A percentile compares a stretch with the other conserved stretches of the same genome.
Conservation (phyloP, 805 yeast genomes). For the Saccharomyces paradoxus region DNA sequence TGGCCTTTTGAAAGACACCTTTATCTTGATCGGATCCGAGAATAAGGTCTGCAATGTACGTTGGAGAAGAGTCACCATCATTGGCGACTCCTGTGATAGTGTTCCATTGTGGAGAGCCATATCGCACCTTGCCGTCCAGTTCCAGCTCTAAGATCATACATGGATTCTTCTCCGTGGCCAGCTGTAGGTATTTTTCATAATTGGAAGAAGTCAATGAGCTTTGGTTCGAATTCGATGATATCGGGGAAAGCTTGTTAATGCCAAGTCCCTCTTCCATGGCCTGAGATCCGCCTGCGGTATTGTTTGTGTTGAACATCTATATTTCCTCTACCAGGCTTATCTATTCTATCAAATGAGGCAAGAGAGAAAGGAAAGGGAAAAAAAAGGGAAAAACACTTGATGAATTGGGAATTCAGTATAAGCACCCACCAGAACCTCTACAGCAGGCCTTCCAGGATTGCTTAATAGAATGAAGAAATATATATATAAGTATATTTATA, state of each 20-base stretch:
- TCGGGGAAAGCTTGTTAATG: neutral
- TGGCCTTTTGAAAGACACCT: slow-evolving; percentile 60
- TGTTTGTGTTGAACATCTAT: neutral
- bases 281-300: neutral
- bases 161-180: slow-evolving; percentile 62
- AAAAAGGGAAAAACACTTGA: neutral
- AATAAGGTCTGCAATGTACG: slow-evolving; percentile 54
- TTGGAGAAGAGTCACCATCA: slow-evolving; percentile 4
- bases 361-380: neutral
- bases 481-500: no score
- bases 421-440: neutral
- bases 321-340: neutral
- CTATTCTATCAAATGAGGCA: neutral
- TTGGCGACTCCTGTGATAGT: slow-evolving; percentile 56
- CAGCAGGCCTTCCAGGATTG: neutral
- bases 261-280: neutral
- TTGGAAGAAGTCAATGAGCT: slow-evolving; percentile 17
- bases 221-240: neutral
- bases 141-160: slow-evolving; percentile 80
- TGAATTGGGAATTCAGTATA: neutral
- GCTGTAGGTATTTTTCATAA: slow-evolving; percentile 44
- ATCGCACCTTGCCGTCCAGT: slow-evolving; percentile 67
- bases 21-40: slow-evolving; percentile 59
- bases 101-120: slow-evolving; percentile 73
- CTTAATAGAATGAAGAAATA: neutral